These are phyloP conservation scores for Suillus decipiens DNA, from an alignment of 768 basidiomycete genomes.

Conservation along the genomic window DNA sequence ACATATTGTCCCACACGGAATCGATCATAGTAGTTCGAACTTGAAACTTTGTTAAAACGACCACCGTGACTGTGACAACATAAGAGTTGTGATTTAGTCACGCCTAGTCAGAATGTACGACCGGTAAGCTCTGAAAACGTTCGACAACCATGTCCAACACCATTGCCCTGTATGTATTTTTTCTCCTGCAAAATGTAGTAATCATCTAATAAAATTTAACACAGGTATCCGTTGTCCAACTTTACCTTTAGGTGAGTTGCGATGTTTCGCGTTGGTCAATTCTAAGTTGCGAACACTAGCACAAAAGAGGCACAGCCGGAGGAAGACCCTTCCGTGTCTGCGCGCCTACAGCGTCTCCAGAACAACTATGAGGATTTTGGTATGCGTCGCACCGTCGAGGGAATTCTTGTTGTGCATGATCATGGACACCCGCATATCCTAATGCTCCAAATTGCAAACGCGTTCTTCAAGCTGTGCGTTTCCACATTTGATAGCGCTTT, in stretches of 20 bases:
- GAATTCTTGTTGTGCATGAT: slow-evolving; percentile 78
- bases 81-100: slow-evolving; percentile 19
- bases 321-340: slow-evolving; percentile 95
- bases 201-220: slow-evolving; percentile 9
- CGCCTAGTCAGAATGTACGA: neutral
- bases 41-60: neutral
- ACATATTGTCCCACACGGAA: neutral
- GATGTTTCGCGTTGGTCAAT: slow-evolving; percentile 7
- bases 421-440: slow-evolving; percentile 97
- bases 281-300: slow-evolving; percentile 39
- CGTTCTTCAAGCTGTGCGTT: slow-evolving; percentile 97
- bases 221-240: slow-evolving; percentile 83
- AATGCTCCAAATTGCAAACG: slow-evolving; percentile 98
- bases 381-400: slow-evolving; percentile 94
- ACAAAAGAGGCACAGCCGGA: slow-evolving; percentile 97
- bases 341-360: slow-evolving; percentile 90
- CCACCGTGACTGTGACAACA: neutral
- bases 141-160: slow-evolving; percentile 50
- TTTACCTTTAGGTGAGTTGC: slow-evolving; percentile 80
- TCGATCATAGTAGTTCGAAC: neutral
- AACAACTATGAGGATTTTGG: slow-evolving; percentile 98
- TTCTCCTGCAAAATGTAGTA: neutral
- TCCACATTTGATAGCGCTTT: neutral
- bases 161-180: slow-evolving; percentile 44
- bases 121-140: slow-evolving; percentile 20